These are phyloP conservation scores for Plasmodium knowlesi DNA, from an alignment of 169 alveolate species.

Conservation along the genomic window DNA sequence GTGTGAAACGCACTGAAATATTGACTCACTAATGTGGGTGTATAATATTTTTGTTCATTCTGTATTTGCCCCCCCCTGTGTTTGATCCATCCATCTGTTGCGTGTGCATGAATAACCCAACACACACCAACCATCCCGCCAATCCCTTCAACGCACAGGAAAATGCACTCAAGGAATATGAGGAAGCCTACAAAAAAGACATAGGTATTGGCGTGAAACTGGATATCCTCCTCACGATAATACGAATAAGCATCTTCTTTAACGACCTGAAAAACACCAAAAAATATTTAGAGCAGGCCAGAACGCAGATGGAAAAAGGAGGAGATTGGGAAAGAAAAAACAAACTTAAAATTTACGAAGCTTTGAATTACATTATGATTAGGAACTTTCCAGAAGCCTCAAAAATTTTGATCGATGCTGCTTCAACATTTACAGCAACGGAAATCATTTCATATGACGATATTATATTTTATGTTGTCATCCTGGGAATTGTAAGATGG, in stretches of 20 bases:
- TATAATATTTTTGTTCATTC: not conserved
- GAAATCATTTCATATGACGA: conserved; percentile 94
- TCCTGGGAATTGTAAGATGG: conserved; percentile 85
- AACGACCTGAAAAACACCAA: conserved; percentile 77
- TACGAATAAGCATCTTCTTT: conserved; percentile 83
- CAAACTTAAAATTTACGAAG: conserved; percentile 95
- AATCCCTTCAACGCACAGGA: conserved; percentile 44
- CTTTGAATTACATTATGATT: conserved; percentile 86
- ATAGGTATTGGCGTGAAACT: conserved; percentile 86
- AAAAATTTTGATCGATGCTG: conserved; percentile 87
- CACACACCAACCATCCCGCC: not conserved
- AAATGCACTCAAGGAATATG: conserved; percentile 85
- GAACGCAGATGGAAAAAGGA: conserved; percentile 93
- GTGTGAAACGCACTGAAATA: not conserved
- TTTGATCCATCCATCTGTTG: not conserved
- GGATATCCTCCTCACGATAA: conserved; percentile 83
- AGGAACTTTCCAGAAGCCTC: conserved; percentile 93
- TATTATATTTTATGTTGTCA: conserved; percentile 93
- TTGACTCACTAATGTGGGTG: not conserved
- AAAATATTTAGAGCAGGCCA: conserved; percentile 79
- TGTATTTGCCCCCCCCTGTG: not conserved
- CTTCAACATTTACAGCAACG: conserved; percentile 95
- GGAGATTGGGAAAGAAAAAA: conserved; percentile 99
- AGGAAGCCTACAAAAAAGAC: conserved; percentile 83
- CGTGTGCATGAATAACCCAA: not conserved